Evolutionary conservation across 2,329 filamentous ascomycete species (phyloP), one percentile per base, ranked within the genome.

Genomic region (Aspergillus pseudonomiae): DNA sequence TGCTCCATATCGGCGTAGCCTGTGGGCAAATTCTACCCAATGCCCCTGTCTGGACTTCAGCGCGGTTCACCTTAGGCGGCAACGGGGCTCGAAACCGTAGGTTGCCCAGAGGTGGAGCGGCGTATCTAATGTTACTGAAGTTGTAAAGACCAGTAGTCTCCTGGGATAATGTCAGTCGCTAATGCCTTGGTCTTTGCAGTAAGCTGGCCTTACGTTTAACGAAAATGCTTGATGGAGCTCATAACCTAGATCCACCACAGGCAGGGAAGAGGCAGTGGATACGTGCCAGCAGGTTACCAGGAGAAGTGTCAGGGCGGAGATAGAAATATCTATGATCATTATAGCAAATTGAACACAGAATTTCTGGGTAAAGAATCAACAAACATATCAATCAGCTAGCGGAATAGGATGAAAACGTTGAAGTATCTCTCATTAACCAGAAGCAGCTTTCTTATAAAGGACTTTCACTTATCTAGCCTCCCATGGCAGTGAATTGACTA

Each of bases 61-160:
- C 74, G 36, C 83, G 78, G 67, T 85, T 80, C 52, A 73, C 67
- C 9, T 73, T 73, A 4, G 83, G 82, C 11, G 75, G 67, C 26
- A 76, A 74, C 3, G 85, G 84, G 34, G 81, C 79, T 21, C 77
- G 77, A 66, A 85, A 87, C 28, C 85, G 78, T 52, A 85, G 71
- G 16, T 84, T 69, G 11, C 82, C 84, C 2, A 83, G 65, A 1
- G 85, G 85, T 16, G 85, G 80, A 30, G 82, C 82, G 6, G 84
- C 85, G 71, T 83, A 88, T 50, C 85, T 81, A 65, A 87, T 86
- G 67, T 87, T 86, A 59, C 76, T 81, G 74, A 87, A 87, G 65
- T 82, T 84, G 73, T 85, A 86, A 65, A 82, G 77, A 26, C 76
- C 72, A n/a, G 73, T 73, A 0, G 80, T 74, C 63, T 75, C 70